Evolutionary conservation across 768 basidiomycete genomes (phyloP), one percentile per base, ranked within the genome.

Genomic region (Tylopilus intermedius): DNA sequence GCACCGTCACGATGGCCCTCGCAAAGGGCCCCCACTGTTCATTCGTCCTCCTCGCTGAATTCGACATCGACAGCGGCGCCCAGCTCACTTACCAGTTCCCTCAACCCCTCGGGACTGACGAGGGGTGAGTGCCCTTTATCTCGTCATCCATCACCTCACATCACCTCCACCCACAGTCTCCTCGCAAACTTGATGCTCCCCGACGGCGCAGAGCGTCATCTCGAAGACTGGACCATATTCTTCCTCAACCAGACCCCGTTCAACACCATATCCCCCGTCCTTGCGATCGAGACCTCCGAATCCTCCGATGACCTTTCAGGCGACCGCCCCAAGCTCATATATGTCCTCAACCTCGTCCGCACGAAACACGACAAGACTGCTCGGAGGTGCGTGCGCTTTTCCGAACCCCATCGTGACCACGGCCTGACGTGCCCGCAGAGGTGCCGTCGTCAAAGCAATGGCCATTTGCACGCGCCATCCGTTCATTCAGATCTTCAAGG

Each of bases 151-250:
- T 18, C 18, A 18, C 18, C 55, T 63, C 24, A 38, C 15, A 2
- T 10, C 9, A 30, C n/a, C 1, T 59, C 27, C 2, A 0, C 18
- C 37, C 2, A 37, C 51, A 97, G 94, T 51, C 80, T 94, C 15
- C 78, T 99, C 5, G 96, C 96, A 4, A 95, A 95, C 74, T 80
- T 95, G 55, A 99, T 99, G 96, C 80, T 99, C 21, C 96, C 96
- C 10, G 96, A 99, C 69, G 96, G 96, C 6, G 96, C 94, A 29
- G 95, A 99, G 72, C 83, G 88, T 47, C 90, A 95, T 56, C 73
- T 88, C 22, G 92, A 95, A 67, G 96, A 98, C 71, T 98, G 94
- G 94, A 98, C 96, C 5, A 84, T 97, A 41, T 99, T 99, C 78
- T 96, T 95, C 70, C 80, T 99, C 52, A 97, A 97, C 66, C 96